Evolutionary conservation across 2,329 filamentous ascomycete genomes (phyloP).

Genomic region (Hymenoscyphus infarciens): DNA sequence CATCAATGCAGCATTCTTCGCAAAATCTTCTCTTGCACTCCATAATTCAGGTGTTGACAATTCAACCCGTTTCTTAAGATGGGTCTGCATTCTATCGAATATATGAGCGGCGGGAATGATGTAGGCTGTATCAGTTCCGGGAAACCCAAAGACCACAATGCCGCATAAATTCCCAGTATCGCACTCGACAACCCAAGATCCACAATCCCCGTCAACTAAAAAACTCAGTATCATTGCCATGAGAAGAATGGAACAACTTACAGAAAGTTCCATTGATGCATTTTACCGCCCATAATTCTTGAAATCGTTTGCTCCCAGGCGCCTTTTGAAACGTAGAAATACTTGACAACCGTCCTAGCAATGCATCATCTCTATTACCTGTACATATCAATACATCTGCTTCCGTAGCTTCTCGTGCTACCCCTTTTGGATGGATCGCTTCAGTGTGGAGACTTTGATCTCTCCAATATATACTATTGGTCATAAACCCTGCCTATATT

Average conservation of each 20-base stretch:
- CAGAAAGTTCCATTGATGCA: slow-evolving; percentile 13
- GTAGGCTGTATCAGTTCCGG: slow-evolving; percentile 15
- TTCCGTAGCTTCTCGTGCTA: slow-evolving; percentile 11
- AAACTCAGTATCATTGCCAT: too few relatives aligned
- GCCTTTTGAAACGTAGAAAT: slow-evolving; percentile 13
- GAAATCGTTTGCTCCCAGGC: slow-evolving; percentile 12
- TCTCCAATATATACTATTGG: slow-evolving; percentile 15
- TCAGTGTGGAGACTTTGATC: slow-evolving; percentile 11
- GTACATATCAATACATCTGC: slow-evolving; percentile 17
- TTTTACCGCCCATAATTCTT: slow-evolving; percentile 15
- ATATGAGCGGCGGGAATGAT: slow-evolving; percentile 16
- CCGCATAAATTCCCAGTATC: slow-evolving; percentile 15
- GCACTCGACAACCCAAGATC: slow-evolving; percentile 17
- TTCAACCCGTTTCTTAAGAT: slow-evolving; percentile 13
- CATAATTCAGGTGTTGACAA: slow-evolving; percentile 16
- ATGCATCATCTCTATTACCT: slow-evolving; percentile 15
- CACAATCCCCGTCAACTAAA: slow-evolving; percentile 15
- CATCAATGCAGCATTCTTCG: slow-evolving; percentile 6
- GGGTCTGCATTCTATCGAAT: slow-evolving; percentile 16
- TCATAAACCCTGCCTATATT: slow-evolving; percentile 12
- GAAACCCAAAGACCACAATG: slow-evolving; percentile 12
- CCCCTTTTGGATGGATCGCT: slow-evolving; percentile 13
- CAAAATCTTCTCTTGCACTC: slow-evolving; percentile 9
- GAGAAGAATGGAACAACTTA: slow-evolving; percentile 2
- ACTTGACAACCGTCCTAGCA: slow-evolving; percentile 13